Evolutionary conservation across 306 rosid species (phyloP).

Genomic region (Ormosia semicastrata): DNA sequence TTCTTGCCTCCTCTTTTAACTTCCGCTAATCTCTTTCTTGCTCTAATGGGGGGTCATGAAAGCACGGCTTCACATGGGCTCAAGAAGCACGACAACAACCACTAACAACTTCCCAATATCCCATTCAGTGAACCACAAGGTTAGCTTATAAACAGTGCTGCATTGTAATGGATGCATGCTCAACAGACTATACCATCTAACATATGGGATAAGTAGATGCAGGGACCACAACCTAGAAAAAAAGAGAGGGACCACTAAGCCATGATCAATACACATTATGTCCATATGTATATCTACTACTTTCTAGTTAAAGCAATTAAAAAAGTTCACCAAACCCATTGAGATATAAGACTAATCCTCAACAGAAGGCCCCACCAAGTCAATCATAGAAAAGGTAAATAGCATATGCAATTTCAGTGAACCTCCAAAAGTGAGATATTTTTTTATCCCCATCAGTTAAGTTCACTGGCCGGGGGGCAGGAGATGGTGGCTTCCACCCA

Average conservation of each 20-base stretch:
- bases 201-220: background rate
- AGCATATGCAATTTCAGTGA: slow-evolving; percentile 35
- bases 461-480: slow-evolving; percentile 33
- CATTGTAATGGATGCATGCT: background rate
- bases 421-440: slow-evolving; percentile 36
- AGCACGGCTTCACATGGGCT: slow-evolving; percentile 43
- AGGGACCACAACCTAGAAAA: slow-evolving; percentile 18
- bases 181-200: slow-evolving; percentile 5
- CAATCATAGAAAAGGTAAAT: slow-evolving; percentile 31
- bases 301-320: slow-evolving; percentile 29
- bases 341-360: background rate
- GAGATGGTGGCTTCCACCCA: slow-evolving; percentile 47
- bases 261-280: slow-evolving; percentile 19
- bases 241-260: slow-evolving; percentile 28
- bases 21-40: slow-evolving; percentile 37
- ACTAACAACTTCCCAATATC: background rate
- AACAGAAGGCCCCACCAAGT: slow-evolving; percentile 40
- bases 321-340: slow-evolving; percentile 23
- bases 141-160: background rate
- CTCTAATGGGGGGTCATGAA: slow-evolving; percentile 34
- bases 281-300: background rate
- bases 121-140: background rate
- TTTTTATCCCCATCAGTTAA: slow-evolving; percentile 26
- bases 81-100: slow-evolving; percentile 7
- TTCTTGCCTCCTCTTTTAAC: slow-evolving; percentile 40